Base-by-base conservation (phyloP, 2,329 filamentous ascomycete species). In the Mycosphaerella arachidis region DNA sequence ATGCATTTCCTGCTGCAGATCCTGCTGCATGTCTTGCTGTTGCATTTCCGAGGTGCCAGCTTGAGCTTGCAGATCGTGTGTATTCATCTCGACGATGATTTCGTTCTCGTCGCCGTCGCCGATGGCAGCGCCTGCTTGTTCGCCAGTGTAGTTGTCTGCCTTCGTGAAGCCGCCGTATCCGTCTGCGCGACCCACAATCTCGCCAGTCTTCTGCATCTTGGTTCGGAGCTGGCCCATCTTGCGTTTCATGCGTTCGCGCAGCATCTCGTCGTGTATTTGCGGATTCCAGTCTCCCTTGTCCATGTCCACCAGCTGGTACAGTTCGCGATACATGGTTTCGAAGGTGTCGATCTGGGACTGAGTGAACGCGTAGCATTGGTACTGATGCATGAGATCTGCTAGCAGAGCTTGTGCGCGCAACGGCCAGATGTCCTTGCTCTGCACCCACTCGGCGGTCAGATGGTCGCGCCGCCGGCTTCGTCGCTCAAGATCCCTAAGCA, bases 151-250 rank as follows among this genome's bases (percentile, higher is more conserved):
- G 63, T 72, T 66, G 37, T 72, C 70, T 5, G 68, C 67, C 56
- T 71, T 71, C 48, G 68, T 66, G 59, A 70, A 73, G 10, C 71
- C 71, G 33, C 63, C 66, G 54, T 71, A 73, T 27, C 67, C 70
- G 56, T 73, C 72, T 6, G 63, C 62, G 5, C 71, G 67, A 20
- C 64, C 60, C 31, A 74, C 57, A 30, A 74, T 74, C 59, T 74
- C 72, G 30, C 72, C 72, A n/a, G 69, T 71, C 67, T 74, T 74
- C 53, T 71, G 70, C 72, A 74, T 74, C 62, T 74, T 74, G 40
- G 69, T 70, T 37, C 72, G 68, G n/a, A 74, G 62, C 55, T 73
- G 71, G 9, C 67, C 70, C 72, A 74, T 74, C 59, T 74, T 74
- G 31, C 72, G 68, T 63, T 73, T 73, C 64, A 71, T 74, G 54